These are phyloP conservation scores for Xerocomellus amylosporus DNA, from an alignment of 768 basidiomycete genomes.

Conservation along the genomic window DNA sequence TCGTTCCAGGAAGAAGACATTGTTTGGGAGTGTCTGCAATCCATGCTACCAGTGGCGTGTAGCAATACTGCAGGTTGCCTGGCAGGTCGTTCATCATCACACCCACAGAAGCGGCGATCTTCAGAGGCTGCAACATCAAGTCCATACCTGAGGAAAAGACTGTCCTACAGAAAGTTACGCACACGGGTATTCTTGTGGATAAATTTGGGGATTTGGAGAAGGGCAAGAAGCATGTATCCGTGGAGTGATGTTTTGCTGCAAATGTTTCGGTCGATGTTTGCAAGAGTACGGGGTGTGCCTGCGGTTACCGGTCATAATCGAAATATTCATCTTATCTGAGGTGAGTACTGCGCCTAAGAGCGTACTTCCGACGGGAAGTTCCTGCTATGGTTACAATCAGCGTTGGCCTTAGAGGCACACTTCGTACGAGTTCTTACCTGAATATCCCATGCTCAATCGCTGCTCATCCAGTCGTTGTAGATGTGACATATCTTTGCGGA, in stretches of 20 bases:
- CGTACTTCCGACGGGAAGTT: not conserved
- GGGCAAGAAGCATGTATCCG: not conserved
- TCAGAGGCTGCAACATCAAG: not conserved
- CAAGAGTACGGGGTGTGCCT: not conserved
- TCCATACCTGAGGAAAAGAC: not conserved
- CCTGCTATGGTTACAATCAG: too few relatives aligned
- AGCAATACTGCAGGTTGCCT: not conserved
- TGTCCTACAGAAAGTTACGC: not conserved
- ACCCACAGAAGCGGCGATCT: not conserved
- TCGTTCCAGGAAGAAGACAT: not conserved
- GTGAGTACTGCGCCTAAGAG: not conserved
- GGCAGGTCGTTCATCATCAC: not conserved
- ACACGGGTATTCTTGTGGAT: not conserved
- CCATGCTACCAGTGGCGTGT: not conserved
- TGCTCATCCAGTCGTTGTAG: not conserved
- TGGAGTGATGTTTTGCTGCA: not conserved
- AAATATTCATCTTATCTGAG: not conserved
- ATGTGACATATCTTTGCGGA: not conserved
- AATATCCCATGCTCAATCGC: not conserved
- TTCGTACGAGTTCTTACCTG: too few relatives aligned
- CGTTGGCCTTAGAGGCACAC: too few relatives aligned
- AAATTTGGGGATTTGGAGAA: not conserved
- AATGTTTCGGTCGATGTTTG: not conserved
- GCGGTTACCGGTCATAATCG: not conserved
- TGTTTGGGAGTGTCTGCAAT: not conserved